Base-by-base conservation (phyloP, 148 eudicot species). In the Spergularia bocconei region DNA sequence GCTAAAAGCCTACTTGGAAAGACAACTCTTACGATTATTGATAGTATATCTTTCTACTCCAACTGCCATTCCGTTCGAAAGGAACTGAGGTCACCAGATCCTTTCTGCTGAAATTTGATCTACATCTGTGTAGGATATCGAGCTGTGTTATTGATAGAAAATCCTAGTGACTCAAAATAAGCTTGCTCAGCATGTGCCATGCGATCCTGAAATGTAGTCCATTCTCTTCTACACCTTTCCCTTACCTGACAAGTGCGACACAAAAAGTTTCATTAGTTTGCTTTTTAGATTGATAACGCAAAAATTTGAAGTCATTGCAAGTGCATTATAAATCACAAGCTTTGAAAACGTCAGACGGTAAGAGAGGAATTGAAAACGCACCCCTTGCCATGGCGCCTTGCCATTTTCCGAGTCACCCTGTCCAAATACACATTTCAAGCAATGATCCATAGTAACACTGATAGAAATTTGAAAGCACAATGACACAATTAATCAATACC, bases 331-430 rank as follows among this genome's bases (percentile, higher is more conserved):
- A 29, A 29, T 29, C 36, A 29, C 36, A 29, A 29, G 36, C 36
- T 29, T 29, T 23, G 44, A 44, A 44, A 6, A 44, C 7, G 48
- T 44, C 1, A 44, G 9, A 44, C 10, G 50, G 25, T 72, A 55
- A 55, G 8, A 48, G 50, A 44, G 57, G 16, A 20, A 25, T 4
- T 63, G 77, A 44, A 16, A 80, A 72, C 84, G 16, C 88, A 89
- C 97, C 88, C 90, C 94, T 85, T 87, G 91, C 91, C 92, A 87
- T 70, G 91, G 90, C 38, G 91, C 82, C 85, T 78, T 90, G 44
- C 97, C 97, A 1, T 81, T 74, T 57, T 82, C 87, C 16, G 84
- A 58, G 74, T 82, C 47, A 63, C 95, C 97, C 97, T 92, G 87
- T 78, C 6, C 23, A 41, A 75, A 79, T 70, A 38, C 33, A 63